Base-by-base conservation (phyloP, 108 stramenopile species). In the Cyclotella kingstonii region DNA sequence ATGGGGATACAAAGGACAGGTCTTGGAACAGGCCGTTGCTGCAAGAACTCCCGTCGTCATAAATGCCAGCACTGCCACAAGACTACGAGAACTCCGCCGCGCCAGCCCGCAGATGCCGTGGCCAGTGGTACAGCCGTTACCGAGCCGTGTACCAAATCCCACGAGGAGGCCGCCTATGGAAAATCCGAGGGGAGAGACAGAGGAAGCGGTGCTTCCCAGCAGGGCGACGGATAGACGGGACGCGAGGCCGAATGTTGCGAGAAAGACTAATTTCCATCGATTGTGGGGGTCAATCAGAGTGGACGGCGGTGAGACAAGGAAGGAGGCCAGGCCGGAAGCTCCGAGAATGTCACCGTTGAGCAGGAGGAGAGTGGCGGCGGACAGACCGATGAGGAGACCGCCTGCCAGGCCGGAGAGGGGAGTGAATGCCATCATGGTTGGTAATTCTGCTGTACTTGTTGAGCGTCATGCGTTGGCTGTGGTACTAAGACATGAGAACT, bases 81-180 rank as follows among this genome's bases (percentile, higher is more conserved):
- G 58, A 29, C 83, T 85, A 28, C 95, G 83, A 8, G 41, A 45
- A 51, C 87, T 89, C 15, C 80, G 38, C 14, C 95, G 84, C 36
- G 86, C 83, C 40, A 96, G 33, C 23, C 96, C 96, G 58, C 93
- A 92, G 45, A 95, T 79, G 30, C 86, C 84, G 54, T 84, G 84
- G 8, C 84, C 87, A 6, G 84, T 68, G 6, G 89, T 87, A 52
- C 86, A 91, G 17, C 86, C 89, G 57, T 87, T 91, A 6, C 86
- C 81, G 22, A 87, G 65, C 51, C 41, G 18, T 35, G 34, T 69
- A 51, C 50, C 54, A 45, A 51, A 81, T 14, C 89, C 89, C 10
- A 91, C 86, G 22, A 82, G 74, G 34, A 91, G 77, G 27, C 89
- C 89, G 12, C 70, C 81, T 15, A 84, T 2, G 27, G 78, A 23